Conservation (phyloP, 139 green algal genomes). For the Coelastrella sp. region DNA sequence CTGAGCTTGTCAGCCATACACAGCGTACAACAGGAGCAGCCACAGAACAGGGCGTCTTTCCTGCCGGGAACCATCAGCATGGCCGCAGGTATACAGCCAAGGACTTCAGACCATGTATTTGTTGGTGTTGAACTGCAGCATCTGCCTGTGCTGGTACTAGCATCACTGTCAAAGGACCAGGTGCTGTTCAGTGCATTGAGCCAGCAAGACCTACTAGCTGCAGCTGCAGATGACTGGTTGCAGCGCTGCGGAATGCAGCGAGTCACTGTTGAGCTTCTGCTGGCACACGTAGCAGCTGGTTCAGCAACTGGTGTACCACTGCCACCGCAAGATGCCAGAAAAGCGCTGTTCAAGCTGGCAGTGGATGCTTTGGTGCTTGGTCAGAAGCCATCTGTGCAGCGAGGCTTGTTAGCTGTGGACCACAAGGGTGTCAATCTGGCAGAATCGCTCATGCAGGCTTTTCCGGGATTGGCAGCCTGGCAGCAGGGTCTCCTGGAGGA, state of each 20-base stretch:
- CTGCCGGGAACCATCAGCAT: neutral
- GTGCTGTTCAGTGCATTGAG: neutral
- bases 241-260: neutral
- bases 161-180: constrained; percentile 5
- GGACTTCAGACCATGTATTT: neutral
- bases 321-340: neutral
- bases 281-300: neutral
- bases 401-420: neutral
- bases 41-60: neutral
- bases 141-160: neutral
- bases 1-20: neutral
- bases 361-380: constrained; percentile 27
- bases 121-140: constrained; percentile 18
- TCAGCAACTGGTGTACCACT: neutral
- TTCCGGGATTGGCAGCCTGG: neutral
- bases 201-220: neutral
- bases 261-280: neutral
- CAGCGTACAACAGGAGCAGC: neutral
- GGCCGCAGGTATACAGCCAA: neutral
- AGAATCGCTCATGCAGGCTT: neutral
- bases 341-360: neutral
- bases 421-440: constrained; percentile 1
- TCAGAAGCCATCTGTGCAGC: constrained; percentile 9
- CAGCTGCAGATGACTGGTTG: neutral
- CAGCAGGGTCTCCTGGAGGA: neutral